These are phyloP conservation scores for Sporothrix schenckii DNA, from an alignment of 2,329 filamentous ascomycete species.

Conservation along the genomic window DNA sequence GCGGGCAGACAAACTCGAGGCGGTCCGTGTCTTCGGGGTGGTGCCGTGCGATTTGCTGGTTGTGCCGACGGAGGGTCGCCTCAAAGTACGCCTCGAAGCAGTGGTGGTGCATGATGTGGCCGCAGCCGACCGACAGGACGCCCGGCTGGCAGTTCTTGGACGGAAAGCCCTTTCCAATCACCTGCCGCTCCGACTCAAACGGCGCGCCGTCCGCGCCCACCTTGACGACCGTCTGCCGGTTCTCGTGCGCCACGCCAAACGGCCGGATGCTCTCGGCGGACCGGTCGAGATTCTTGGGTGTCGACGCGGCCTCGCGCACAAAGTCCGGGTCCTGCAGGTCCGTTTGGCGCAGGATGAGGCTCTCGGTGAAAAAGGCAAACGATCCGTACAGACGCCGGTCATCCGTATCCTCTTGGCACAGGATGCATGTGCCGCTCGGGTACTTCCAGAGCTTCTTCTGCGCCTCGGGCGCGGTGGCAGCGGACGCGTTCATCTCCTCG, in stretches of 20 bases:
- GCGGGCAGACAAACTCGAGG: constrained; percentile 92
- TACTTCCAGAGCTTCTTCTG: constrained; percentile 80
- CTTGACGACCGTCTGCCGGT: constrained; percentile 75
- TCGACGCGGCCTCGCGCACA: constrained; percentile 78
- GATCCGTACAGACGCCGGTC: constrained; percentile 88
- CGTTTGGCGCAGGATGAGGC: constrained; percentile 83
- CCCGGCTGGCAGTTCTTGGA: constrained; percentile 67
- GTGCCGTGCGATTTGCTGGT: constrained; percentile 89
- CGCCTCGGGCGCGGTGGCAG: constrained; percentile 49
- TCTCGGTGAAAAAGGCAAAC: constrained; percentile 86
- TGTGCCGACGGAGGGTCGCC: constrained; percentile 80
- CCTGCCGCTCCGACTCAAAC: constrained; percentile 74
- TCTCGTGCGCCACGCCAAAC: constrained; percentile 88
- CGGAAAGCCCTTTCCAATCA: constrained; percentile 87
- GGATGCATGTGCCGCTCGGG: constrained; percentile 87
- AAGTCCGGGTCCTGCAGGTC: constrained; percentile 80
- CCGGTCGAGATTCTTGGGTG: constrained; percentile 79
- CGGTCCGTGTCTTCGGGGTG: constrained; percentile 79
- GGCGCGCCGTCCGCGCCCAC: constrained; percentile 71
- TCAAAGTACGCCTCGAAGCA: constrained; percentile 93
- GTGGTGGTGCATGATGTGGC: constrained; percentile 96
- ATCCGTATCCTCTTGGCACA: constrained; percentile 95
- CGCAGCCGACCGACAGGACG: constrained; percentile 86
- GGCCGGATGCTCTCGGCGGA: constrained; percentile 82
- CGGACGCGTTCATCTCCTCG: constrained; percentile 47